Evolutionary conservation across 2,329 filamentous ascomycete species (phyloP).

Genomic region (Epichloe typhina): DNA sequence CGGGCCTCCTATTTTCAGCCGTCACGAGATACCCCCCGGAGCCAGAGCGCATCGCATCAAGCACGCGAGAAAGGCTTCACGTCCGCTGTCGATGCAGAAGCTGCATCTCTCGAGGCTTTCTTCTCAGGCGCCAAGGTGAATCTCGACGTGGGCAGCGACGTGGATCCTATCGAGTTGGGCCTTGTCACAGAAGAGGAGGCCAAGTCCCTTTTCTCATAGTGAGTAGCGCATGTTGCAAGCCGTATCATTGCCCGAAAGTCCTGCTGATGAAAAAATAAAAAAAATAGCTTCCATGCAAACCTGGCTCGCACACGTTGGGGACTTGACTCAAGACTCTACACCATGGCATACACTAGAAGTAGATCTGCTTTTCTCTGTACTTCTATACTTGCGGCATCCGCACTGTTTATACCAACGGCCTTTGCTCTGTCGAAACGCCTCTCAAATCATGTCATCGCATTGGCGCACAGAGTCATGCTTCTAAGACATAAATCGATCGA

Average conservation of each 20-base stretch:
- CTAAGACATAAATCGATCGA: constrained; percentile 56
- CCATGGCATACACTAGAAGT: constrained; percentile 48
- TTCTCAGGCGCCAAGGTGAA: constrained; percentile 52
- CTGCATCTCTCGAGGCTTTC: constrained; percentile 42
- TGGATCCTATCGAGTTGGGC: constrained; percentile 58
- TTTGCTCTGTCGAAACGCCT: constrained; percentile 52
- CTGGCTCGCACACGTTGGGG: constrained; percentile 65
- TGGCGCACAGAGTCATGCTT: constrained; percentile 49
- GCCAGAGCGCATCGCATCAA: constrained; percentile 15
- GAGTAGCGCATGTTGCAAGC: constrained; percentile 17
- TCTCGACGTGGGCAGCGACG: constrained; percentile 47
- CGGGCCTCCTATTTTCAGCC: constrained; percentile 56
- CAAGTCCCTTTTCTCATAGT: constrained; percentile 51
- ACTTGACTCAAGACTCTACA: constrained; percentile 54
- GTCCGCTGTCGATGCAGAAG: constrained; percentile 14
- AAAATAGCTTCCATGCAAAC: constrained; percentile 49
- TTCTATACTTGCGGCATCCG: constrained; percentile 54
- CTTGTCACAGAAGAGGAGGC: constrained; percentile 55
- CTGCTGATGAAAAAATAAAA: background rate
- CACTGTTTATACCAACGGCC: constrained; percentile 51
- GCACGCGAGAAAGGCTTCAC: constrained; percentile 4
- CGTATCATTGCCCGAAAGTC: background rate
- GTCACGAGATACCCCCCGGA: constrained; percentile 24
- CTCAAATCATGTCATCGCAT: constrained; percentile 47
- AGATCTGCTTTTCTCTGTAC: constrained; percentile 61